Base-by-base conservation (phyloP, 306 rosid genomes). In the Lablab purpureus region DNA sequence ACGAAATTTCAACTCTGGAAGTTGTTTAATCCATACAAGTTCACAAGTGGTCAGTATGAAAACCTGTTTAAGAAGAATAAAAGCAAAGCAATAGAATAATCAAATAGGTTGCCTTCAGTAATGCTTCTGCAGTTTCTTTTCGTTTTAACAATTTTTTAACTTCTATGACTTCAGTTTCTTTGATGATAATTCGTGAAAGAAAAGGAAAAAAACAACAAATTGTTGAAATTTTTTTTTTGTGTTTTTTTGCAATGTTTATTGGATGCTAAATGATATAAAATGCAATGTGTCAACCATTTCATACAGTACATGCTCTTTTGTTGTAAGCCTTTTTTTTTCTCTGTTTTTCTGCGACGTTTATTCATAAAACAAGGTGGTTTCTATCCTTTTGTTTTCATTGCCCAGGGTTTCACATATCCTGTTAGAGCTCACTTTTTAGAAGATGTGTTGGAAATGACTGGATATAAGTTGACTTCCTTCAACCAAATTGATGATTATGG, bases 401-500 rank as follows among this genome's bases (percentile, higher is more conserved):
- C 74, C 64, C 77, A 94, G 98, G 98, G 98, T 66, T 94, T 94
- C 84, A 92, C 97, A 59, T 88, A 89, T 87, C 97, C 97, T 8
- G 98, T 94, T 64, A 86, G 80, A 86, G 87, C 97, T 43, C 91
- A 71, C 83, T 94, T 92, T 86, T 84, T 94, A 71, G 98, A 94
- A 87, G 98, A 94, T 83, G 86, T 94, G 74, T 84, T 94, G 82
- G 98, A 94, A 87, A 77, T 83, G 76, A 92, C 94, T 55, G 98
- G 98, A 34, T 94, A 94, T 82, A 94, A 94, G 79, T 81, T 94
- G 90, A 62, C 86, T 60, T 84, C 94, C 37, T 88, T 90, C 88
- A 94, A 94, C 87, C 98, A 94, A 89, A 79, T 94, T 82, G 98
- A 94, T 88, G 97, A 94, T 86, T 94, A 94, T 80, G 98, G 98